Evolutionary conservation across 2,329 filamentous ascomycete species (phyloP), one percentile per base, ranked within the genome.

Genomic region (Rosellinia necatrix): DNA sequence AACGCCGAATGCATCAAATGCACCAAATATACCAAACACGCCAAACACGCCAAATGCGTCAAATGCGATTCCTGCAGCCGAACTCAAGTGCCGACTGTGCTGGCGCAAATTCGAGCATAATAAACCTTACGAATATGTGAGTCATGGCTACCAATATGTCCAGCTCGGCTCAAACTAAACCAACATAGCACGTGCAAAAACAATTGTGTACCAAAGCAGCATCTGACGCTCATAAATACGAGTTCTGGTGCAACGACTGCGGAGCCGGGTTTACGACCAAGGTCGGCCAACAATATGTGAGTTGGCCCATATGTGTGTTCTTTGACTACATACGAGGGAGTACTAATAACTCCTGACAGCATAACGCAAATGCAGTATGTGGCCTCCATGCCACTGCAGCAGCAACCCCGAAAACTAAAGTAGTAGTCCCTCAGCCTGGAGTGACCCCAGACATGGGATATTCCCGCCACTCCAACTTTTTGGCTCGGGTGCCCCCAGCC

Each of bases 291-390:
- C 58, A 70, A 46, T 81, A 81, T 59, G 73, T 75, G 53, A 69
- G 71, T 66, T 2, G 43, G 17, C 29, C 6, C 27, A 10, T 49
- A 34, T 10, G 8, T 25, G 4, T n/a, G n/a, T 27, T 34, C 25
- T 41, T 41, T 34, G 27, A 12, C 4, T 17, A 35, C n/a, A n/a
- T n/a, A n/a, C n/a, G n/a, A n/a, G n/a, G 22, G 8, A n/a, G 41
- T 51, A 38, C 59, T 68, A n/a, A 65, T 49, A 56, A 19, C 30
- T 22, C 30, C 19, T 17, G 37, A 32, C 24, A 67, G 67, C 81
- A 84, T 57, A 56, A 66, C 0, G 68, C 72, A 32, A 75, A 75
- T 49, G 65, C 69, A 3, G 75, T 81, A 2, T 84, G 81, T 59
- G 79, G 80, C n/a, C 61, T 69, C 3, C 75, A 76, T 53, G 60